Evolutionary conservation across 371 early-diverging fungal genomes (phyloP), one percentile per base, ranked within the genome.

Genomic region (Blakeslea trispora): DNA sequence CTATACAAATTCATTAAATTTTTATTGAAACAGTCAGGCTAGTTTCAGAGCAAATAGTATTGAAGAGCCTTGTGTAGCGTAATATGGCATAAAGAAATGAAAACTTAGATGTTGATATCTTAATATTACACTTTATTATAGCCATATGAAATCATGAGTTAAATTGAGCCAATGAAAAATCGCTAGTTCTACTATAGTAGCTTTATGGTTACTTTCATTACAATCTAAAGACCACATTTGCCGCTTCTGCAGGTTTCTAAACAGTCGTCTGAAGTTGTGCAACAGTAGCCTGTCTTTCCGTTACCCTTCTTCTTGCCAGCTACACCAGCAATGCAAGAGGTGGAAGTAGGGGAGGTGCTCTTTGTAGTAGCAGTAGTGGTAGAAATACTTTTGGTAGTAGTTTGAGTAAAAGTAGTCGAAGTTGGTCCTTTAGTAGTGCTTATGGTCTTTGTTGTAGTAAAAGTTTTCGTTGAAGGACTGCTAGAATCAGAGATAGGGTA

Each of bases 401-500:
- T 34, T 17, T 8, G 24, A 14, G 21, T 32, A 9, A 53, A n/a
- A 21, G 52, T 21, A 18, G 54, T 41, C 13, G 49, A 23, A 32
- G 53, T 34, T 39, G 45, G 23, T 17, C 11, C 21, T 19, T 44
- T 19, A 5, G 35, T 21, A 23, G 54, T 11, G 14, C n/a, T 35
- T 1, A 31, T 50, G 11, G 43, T 48, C n/a, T n/a, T n/a, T n/a
- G n/a, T n/a, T n/a, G n/a, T n/a, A n/a, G n/a, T n/a, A n/a, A n/a
- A n/a, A n/a, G n/a, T n/a, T 4, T 10, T 48, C 11, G 49, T 48
- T 0, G 43, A 14, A 24, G 10, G 15, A 8, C 21, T 21, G 23
- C 15, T 24, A 22, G 46, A 17, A n/a, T 43, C 50, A 18, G 9
- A n/a, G 13, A 28, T 67, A 45, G 80, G 70, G 50, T 79, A 79